phyloP scores from a whole-genome alignment of 805 yeast genomes.

The Barnettozyma populi region DNA sequence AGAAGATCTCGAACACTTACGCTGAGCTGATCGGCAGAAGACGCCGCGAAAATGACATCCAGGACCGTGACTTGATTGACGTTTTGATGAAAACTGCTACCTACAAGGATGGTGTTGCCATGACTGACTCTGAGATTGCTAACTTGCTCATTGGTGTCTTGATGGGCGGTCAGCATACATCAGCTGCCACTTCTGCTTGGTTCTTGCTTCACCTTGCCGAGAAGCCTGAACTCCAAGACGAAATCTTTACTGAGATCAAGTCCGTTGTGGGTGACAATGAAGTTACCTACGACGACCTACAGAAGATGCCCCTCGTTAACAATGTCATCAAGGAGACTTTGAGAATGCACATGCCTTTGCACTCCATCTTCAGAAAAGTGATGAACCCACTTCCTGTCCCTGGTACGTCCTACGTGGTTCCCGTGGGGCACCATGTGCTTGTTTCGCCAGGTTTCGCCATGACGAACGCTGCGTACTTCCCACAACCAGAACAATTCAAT shows the following conservation, averaged over 20 bases:
- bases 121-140: slow-evolving; percentile 95
- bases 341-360: slow-evolving; percentile 94
- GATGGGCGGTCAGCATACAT: slow-evolving; percentile 99
- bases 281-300: slow-evolving; percentile 76
- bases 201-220: slow-evolving; percentile 85
- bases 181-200: slow-evolving; percentile 96
- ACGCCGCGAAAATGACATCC: slow-evolving; percentile 69
- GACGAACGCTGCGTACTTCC: slow-evolving; percentile 73
- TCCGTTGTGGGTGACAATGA: slow-evolving; percentile 49
- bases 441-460: slow-evolving; percentile 92
- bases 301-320: slow-evolving; percentile 74
- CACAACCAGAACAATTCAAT: slow-evolving; percentile 62
- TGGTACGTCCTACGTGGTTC: slow-evolving; percentile 73
- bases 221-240: slow-evolving; percentile 79
- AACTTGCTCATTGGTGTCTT: slow-evolving; percentile 89
- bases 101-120: slow-evolving; percentile 88
- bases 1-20: slow-evolving; percentile 73
- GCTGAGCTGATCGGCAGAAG: slow-evolving; percentile 71
- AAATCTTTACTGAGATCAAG: slow-evolving; percentile 69
- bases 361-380: slow-evolving; percentile 92
- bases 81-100: slow-evolving; percentile 74
- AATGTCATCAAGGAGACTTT: slow-evolving; percentile 87
- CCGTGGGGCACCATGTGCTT: slow-evolving; percentile 82
- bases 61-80: slow-evolving; percentile 85
- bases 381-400: slow-evolving; percentile 74